A percentile compares a stretch with the other conserved stretches of the same genome.
These are phyloP conservation scores for Elongisporangium senticosum DNA, from an alignment of 352 stramenopile genomes.

Conservation along the genomic window DNA sequence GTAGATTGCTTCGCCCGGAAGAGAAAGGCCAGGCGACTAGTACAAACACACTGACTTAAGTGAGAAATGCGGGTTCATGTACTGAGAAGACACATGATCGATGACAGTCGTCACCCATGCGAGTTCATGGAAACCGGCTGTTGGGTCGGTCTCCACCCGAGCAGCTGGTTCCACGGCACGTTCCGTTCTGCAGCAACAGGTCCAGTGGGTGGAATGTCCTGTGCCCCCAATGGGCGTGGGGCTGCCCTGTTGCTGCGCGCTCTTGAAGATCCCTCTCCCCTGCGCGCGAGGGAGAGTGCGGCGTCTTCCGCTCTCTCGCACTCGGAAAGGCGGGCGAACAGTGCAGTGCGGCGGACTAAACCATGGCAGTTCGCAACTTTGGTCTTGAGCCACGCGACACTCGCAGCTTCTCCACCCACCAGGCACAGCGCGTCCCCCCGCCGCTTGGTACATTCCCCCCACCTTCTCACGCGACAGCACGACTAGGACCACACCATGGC, in stretches of 20 bases:
- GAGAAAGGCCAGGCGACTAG: background rate
- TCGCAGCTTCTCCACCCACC: background rate
- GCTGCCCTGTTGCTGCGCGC: background rate
- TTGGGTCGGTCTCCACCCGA: background rate
- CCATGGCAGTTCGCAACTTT: background rate
- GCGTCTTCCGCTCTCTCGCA: background rate
- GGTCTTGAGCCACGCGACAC: background rate
- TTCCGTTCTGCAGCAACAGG: background rate
- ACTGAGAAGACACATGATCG: background rate
- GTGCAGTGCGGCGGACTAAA: background rate
- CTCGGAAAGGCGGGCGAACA: background rate
- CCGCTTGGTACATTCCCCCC: background rate
- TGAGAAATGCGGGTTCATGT: background rate
- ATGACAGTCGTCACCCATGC: background rate
- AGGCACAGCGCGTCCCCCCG: background rate
- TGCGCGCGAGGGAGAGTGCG: background rate
- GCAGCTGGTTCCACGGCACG: background rate
- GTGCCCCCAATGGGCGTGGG: background rate
- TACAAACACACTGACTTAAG: background rate
- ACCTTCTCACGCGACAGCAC: background rate
- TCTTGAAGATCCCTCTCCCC: background rate
- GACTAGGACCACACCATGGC: slow-evolving; percentile 12
- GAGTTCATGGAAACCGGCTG: background rate
- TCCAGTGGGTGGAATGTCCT: background rate
- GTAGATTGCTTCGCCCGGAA: background rate